phyloP scores from a whole-genome alignment of 106 monocot species.

The Alisma plantagoaquatica region DNA sequence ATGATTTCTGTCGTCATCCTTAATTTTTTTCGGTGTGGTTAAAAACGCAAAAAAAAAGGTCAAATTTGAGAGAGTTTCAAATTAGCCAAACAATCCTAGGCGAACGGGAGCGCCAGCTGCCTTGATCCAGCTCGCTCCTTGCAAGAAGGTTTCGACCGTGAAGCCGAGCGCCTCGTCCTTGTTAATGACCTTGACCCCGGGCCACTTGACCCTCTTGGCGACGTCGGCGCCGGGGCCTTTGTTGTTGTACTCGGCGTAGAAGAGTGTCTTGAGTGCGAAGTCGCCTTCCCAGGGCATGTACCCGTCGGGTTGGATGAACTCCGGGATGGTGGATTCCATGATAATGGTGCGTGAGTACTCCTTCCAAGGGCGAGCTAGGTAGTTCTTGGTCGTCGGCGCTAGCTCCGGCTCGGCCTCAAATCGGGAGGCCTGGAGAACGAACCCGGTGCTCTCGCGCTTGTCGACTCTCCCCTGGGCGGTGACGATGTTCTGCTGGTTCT shows the following conservation, averaged over 20 bases:
- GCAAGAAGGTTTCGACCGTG: neutral
- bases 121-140: neutral
- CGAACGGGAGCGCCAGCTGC: neutral
- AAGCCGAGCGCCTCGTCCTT: neutral
- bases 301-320: conserved; percentile 5
- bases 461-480: conserved; percentile 13
- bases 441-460: conserved; percentile 12
- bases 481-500: conserved; percentile 1
- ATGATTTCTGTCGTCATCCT: no score
- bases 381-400: neutral
- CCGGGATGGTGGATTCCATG: conserved; percentile 2
- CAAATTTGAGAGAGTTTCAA: no score
- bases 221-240: conserved; percentile 19
- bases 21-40: no score
- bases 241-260: conserved; percentile 35
- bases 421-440: conserved; percentile 2
- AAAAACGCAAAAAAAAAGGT: no score
- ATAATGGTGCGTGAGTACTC: conserved; percentile 10
- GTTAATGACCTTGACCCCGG: conserved; percentile 8
- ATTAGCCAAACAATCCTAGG: no score
- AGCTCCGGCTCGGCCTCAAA: conserved; percentile 1
- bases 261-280: conserved; percentile 19
- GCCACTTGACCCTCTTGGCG: conserved; percentile 18
- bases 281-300: conserved; percentile 12
- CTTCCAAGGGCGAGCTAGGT: conserved; percentile 19